Base-by-base conservation (phyloP, 2,329 filamentous ascomycete genomes). In the Claviceps sp. region DNA sequence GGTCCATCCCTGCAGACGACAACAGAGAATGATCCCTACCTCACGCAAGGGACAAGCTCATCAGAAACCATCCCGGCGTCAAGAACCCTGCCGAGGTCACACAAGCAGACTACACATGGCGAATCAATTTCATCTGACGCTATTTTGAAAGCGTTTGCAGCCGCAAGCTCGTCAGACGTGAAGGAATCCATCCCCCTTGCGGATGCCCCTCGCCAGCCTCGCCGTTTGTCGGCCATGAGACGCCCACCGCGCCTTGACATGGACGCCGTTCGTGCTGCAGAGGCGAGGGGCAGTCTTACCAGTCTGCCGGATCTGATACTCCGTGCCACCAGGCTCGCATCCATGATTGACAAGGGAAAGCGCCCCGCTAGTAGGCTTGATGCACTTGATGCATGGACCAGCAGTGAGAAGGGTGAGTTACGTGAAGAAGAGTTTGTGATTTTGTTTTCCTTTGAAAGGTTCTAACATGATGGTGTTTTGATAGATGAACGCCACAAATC, bases 271-370 rank as follows among this genome's bases (percentile, higher is more conserved):
- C 79, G 82, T 57, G 82, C 85, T 50, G 87, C 87, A 16, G 89
- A 96, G 66, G 80, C 85, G 1, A 81, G 93, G 61, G 90, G 89
- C 4, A 96, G 90, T 64, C 74, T 95, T 56, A 97, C 93, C 1
- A 96, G 90, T 67, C 72, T 98, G 54, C 86, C 90, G 0, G 93
- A 97, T 64, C 72, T 98, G 55, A 97, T 98, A 58, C 78, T 82
- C 61, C 81, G 93, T 59, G 93, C 93, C 11, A 97, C 91, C 0
- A 82, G 81, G 57, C 72, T 97, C 40, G 91, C 90, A 16, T 81
- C 87, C 0, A 89, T 95, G 68, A 82, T 98, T 54, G 91, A 97
- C 61, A 83, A 83, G 57, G 91, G 91, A 13, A 84, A 73, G 56
- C 71, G 81, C 58, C 81, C 81, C 30, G 78, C 72, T 22, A 84